Conservation (phyloP, 495 filamentous ascomycete genomes). For the Hypoxylon cercidicola region DNA sequence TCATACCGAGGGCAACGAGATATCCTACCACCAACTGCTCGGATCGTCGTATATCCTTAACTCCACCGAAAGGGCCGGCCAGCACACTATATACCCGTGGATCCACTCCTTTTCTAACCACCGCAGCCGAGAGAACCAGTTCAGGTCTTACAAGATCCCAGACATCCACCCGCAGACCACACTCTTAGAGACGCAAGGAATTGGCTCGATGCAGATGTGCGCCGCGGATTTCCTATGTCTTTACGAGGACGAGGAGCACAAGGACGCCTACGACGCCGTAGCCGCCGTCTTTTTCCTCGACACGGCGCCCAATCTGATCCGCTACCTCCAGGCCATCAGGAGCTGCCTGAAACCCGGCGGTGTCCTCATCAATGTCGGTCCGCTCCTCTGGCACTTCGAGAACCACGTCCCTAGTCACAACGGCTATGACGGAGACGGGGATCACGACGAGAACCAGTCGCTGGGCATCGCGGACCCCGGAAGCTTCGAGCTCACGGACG, state of each 20-base stretch:
- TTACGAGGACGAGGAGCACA: conserved; percentile 70
- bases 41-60: conserved; percentile 91
- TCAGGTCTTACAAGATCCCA: conserved; percentile 74
- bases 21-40: conserved; percentile 91
- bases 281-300: conserved; percentile 95
- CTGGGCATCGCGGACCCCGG: conserved; percentile 79
- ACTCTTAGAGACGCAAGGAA: conserved; percentile 54
- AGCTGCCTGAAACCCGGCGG: conserved; percentile 82
- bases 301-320: conserved; percentile 90
- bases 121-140: conserved; percentile 72
- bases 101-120: conserved; percentile 85
- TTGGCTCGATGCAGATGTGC: conserved; percentile 83
- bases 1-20: conserved; percentile 88
- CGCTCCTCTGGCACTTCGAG: conserved; percentile 90
- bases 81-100: conserved; percentile 82
- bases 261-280: conserved; percentile 78
- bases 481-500: conserved; percentile 84
- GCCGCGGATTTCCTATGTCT: conserved; percentile 83
- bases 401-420: conserved; percentile 59
- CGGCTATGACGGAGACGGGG: conserved; percentile 56
- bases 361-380: conserved; percentile 88
- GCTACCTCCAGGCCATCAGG: conserved; percentile 83
- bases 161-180: conserved; percentile 76
- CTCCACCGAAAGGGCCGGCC: conserved; percentile 50
- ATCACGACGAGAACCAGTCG: conserved; percentile 55